Conservation (phyloP, 768 basidiomycete genomes). For the Russula griseocarnosa region DNA sequence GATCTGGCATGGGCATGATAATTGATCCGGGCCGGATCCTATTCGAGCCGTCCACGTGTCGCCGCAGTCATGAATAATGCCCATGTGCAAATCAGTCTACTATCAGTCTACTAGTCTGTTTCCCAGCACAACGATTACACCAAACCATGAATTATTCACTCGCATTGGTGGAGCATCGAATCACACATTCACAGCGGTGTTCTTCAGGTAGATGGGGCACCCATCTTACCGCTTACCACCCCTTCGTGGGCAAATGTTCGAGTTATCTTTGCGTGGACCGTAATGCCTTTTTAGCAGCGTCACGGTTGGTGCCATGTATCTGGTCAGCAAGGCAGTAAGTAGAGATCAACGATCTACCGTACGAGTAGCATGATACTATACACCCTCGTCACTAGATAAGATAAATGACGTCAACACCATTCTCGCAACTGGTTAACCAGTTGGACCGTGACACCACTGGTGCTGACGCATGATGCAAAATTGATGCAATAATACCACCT, state of each 20-base stretch:
- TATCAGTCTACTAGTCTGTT: too few relatives aligned
- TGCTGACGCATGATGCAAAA: background rate
- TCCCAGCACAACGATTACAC: too few relatives aligned
- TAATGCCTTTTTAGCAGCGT: background rate
- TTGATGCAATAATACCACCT: background rate
- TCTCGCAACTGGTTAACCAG: background rate
- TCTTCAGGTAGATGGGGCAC: background rate
- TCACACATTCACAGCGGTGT: background rate
- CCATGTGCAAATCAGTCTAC: too few relatives aligned
- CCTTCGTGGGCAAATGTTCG: background rate
- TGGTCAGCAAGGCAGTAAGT: too few relatives aligned
- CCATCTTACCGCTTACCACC: background rate
- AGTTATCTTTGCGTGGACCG: background rate
- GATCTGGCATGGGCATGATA: background rate
- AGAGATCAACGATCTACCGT: background rate
- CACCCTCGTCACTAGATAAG: background rate
- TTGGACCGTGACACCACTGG: background rate
- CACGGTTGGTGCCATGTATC: background rate
- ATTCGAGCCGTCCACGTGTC: too few relatives aligned
- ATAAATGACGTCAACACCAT: slow-evolving; percentile 6
- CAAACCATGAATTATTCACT: background rate
- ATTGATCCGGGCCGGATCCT: background rate
- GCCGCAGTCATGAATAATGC: too few relatives aligned
- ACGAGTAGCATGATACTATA: background rate
- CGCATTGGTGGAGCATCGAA: background rate